Conservation (phyloP, 1,284 basidiomycete species). For the Cryptococcus hybrid region DNA sequence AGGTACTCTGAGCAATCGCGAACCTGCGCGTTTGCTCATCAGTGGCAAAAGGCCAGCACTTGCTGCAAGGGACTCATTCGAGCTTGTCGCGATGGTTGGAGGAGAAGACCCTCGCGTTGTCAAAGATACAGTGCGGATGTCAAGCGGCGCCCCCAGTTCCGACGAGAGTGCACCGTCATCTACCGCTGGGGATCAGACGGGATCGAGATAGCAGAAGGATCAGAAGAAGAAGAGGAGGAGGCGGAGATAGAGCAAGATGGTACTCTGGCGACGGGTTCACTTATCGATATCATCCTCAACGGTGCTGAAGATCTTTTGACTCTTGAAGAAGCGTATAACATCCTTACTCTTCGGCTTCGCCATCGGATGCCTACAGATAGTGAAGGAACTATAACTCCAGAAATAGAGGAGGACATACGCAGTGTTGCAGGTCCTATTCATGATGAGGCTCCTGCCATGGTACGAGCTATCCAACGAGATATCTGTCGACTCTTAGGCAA, state of each 20-base stretch:
- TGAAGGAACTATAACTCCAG: neutral
- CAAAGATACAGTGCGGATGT: constrained; percentile 17
- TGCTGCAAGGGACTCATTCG: constrained; percentile 33
- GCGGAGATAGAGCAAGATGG: constrained; percentile 39
- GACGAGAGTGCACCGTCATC: constrained; percentile 26
- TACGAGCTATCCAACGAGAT: constrained; percentile 43
- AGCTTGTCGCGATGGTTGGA: constrained; percentile 18
- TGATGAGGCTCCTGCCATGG: constrained; percentile 42
- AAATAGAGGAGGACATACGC: constrained; percentile 9
- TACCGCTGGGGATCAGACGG: constrained; percentile 1
- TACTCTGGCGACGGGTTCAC: constrained; percentile 30
- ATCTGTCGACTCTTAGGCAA: constrained; percentile 38
- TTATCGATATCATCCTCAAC: constrained; percentile 40
- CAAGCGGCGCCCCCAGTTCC: constrained; percentile 25
- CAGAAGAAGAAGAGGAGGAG: constrained; percentile 23
- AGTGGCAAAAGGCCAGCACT: constrained; percentile 34
- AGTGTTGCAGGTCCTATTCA: constrained; percentile 28
- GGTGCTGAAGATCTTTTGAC: constrained; percentile 45
- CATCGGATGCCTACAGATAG: constrained; percentile 13
- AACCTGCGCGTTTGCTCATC: constrained; percentile 37
- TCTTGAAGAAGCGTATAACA: constrained; percentile 45
- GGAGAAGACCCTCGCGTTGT: neutral
- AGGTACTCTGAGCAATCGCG: constrained; percentile 46
- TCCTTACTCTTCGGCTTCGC: constrained; percentile 27
- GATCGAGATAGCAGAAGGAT: constrained; percentile 8